Conservation (phyloP, 805 yeast species). For the Lachancea kluyveri region DNA sequence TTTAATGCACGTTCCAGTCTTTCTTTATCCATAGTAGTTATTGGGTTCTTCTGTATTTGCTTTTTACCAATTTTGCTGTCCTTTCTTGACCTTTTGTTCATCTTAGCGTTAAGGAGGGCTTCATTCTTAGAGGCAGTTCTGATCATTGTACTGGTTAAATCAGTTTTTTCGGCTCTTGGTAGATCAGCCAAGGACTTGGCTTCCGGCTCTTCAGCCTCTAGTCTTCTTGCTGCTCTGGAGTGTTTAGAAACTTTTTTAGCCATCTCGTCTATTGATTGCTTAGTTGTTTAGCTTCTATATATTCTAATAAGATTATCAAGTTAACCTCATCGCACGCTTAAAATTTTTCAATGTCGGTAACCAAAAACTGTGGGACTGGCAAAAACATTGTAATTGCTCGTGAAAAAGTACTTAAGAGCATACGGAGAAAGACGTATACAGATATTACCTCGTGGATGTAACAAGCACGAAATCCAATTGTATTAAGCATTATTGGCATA, state of each 20-base stretch:
- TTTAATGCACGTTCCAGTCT: conserved; percentile 45
- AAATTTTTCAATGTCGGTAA: too few relatives aligned
- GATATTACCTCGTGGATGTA: too few relatives aligned
- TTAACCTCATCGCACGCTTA: conserved; percentile 4
- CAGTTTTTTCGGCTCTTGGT: conserved; percentile 56
- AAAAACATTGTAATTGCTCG: too few relatives aligned
- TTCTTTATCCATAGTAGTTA: conserved; percentile 30
- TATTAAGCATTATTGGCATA: too few relatives aligned
- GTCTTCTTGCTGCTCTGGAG: conserved; percentile 76
- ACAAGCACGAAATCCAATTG: too few relatives aligned
- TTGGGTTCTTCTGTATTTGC: conserved; percentile 26
- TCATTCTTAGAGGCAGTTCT: conserved; percentile 66
- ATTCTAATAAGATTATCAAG: too few relatives aligned
- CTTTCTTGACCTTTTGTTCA: conserved; percentile 35
- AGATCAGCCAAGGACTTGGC: conserved; percentile 44
- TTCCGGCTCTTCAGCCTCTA: conserved; percentile 41
- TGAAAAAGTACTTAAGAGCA: too few relatives aligned
- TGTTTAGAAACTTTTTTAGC: conserved; percentile 47
- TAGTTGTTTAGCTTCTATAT: too few relatives aligned
- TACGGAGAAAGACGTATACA: too few relatives aligned
- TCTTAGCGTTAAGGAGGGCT: conserved; percentile 49
- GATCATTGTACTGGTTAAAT: conserved; percentile 55
- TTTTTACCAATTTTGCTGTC: conserved; percentile 21
- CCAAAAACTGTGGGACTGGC: too few relatives aligned
- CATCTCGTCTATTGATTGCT: conserved; percentile 14